These are phyloP conservation scores for Astrocystis sublimbata DNA, from an alignment of 495 filamentous ascomycete species.

Conservation along the genomic window DNA sequence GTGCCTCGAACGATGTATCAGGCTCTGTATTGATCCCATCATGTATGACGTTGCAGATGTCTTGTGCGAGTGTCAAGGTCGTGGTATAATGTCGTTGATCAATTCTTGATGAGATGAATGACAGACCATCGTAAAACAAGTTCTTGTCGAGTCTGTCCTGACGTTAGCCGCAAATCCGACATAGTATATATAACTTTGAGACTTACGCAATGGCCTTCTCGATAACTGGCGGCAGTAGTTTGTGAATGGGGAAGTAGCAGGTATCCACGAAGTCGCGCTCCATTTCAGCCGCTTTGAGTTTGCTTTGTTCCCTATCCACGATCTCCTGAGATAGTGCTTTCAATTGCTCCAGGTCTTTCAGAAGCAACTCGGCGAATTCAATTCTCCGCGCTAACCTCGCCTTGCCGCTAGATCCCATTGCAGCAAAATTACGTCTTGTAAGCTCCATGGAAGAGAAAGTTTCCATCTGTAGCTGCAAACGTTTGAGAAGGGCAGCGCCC, in stretches of 20 bases:
- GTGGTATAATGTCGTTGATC: conserved; percentile 73
- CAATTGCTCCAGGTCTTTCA: conserved; percentile 73
- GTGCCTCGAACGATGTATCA: conserved; percentile 22
- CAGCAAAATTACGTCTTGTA: conserved; percentile 85
- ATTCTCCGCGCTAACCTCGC: conserved; percentile 77
- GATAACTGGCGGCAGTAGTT: conserved; percentile 74
- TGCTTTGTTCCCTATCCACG: conserved; percentile 69
- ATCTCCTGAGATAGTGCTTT: conserved; percentile 65
- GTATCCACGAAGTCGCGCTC: conserved; percentile 76
- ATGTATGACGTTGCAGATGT: conserved; percentile 70
- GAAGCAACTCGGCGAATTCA: conserved; percentile 78
- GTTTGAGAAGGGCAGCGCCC: conserved; percentile 87
- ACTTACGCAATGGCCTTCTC: conserved; percentile 73
- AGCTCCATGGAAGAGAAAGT: conserved; percentile 96
- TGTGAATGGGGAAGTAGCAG: conserved; percentile 85
- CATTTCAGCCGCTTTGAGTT: conserved; percentile 72
- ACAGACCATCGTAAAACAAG: conserved; percentile 66
- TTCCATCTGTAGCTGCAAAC: conserved; percentile 90
- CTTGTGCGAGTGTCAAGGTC: conserved; percentile 69
- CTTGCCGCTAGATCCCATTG: conserved; percentile 82
- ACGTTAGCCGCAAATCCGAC: conserved; percentile 24
- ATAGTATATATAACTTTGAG: background rate
- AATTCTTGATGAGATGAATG: conserved; percentile 62
- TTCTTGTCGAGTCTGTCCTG: conserved; percentile 70
- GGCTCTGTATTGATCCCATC: conserved; percentile 58